Conservation (phyloP, 2,329 filamentous ascomycete genomes). For the Fusarium sp. region DNA sequence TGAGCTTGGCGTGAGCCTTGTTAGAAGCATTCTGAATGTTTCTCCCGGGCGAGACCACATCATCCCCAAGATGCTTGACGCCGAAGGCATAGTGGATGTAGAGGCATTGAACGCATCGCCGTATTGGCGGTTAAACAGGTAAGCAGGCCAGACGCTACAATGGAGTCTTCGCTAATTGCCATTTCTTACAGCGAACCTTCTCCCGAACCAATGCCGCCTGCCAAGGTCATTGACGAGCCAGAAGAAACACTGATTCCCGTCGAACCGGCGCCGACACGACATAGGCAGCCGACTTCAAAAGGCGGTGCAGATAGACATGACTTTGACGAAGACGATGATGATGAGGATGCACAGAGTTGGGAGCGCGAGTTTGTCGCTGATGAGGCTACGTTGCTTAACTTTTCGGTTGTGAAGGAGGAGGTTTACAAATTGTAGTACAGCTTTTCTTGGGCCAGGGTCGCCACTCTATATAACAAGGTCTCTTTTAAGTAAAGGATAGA, state of each 20-base stretch:
- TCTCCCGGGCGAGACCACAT: slow-evolving; percentile 23
- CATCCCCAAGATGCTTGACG: slow-evolving; percentile 28
- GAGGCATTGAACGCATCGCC: slow-evolving; percentile 28
- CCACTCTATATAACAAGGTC: not conserved
- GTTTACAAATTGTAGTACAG: slow-evolving; percentile 7
- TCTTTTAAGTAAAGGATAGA: not conserved
- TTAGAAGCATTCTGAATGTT: slow-evolving; percentile 31
- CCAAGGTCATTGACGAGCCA: slow-evolving; percentile 31
- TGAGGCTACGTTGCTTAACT: slow-evolving; percentile 37
- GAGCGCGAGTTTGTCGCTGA: slow-evolving; percentile 31
- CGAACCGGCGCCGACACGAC: slow-evolving; percentile 12
- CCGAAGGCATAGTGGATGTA: slow-evolving; percentile 31
- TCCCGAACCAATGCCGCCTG: slow-evolving; percentile 24
- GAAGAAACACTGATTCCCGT: not conserved
- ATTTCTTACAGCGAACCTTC: slow-evolving; percentile 21
- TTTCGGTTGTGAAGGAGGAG: slow-evolving; percentile 29
- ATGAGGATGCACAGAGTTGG: slow-evolving; percentile 19
- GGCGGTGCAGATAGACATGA: slow-evolving; percentile 22
- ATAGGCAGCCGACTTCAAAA: slow-evolving; percentile 25
- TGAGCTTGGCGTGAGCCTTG: slow-evolving; percentile 32
- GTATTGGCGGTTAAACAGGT: slow-evolving; percentile 35
- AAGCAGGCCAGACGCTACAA: not conserved
- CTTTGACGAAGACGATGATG: slow-evolving; percentile 2
- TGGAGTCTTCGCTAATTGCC: slow-evolving; percentile 2
- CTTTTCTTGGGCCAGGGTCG: not conserved